These are phyloP conservation scores for Mallotus repandus DNA, from an alignment of 441 rosid genomes.

Conservation along the genomic window DNA sequence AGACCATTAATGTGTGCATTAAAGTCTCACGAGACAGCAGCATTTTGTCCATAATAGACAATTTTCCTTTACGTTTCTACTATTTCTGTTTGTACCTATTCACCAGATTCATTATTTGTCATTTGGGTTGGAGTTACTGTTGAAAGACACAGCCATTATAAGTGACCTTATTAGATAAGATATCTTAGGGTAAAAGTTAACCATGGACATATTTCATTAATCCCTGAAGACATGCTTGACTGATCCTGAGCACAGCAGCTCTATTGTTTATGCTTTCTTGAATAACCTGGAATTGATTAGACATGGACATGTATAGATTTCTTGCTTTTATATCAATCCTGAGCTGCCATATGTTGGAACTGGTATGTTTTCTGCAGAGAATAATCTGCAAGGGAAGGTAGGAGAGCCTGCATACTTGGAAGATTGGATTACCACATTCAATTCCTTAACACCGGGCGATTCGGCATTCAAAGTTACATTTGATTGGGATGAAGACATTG, in stretches of 20 bases:
- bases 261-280: neutral
- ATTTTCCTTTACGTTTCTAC: no score
- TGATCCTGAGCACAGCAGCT: no score
- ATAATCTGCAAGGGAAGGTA: conserved; percentile 47
- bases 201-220: neutral
- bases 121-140: no score
- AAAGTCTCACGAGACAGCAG: neutral
- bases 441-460: conserved; percentile 57
- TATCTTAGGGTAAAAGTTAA: neutral
- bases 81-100: no score
- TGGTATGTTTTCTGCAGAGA: conserved; percentile 30
- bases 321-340: neutral
- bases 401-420: conserved; percentile 67
- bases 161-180: neutral
- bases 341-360: no score
- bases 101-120: no score
- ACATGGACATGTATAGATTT: neutral
- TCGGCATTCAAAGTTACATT: conserved; percentile 57
- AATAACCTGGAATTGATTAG: neutral
- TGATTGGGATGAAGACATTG: conserved; percentile 56
- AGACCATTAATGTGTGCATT: neutral
- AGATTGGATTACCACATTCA: conserved; percentile 50
- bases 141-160: no score
- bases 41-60: neutral
- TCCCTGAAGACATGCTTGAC: neutral